Conservation (phyloP, 2,329 filamentous ascomycete genomes). For the Fusarium sororula region DNA sequence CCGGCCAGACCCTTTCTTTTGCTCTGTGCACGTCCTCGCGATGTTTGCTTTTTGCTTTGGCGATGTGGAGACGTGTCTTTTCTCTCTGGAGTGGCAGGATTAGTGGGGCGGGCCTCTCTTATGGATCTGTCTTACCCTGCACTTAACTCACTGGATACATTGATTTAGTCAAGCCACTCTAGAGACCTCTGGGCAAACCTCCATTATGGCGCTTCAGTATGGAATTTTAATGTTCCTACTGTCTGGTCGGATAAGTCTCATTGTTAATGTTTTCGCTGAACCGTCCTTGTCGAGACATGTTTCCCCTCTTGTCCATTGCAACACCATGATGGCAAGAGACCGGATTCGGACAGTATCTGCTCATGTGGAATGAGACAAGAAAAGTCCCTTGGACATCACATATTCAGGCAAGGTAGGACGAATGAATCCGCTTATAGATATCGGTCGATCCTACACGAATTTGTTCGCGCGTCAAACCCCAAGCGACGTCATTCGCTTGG, state of each 20-base stretch:
- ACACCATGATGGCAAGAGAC: fast-evolving
- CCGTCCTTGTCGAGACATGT: not conserved
- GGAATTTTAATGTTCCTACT: not conserved
- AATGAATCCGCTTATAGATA: fast-evolving
- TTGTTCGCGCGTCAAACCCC: too few relatives aligned
- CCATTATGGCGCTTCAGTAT: not conserved
- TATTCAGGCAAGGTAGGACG: too few relatives aligned
- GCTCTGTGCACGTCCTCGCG: fast-evolving
- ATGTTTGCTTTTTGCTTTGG: not conserved
- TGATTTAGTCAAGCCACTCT: not conserved
- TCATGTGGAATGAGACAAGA: not conserved
- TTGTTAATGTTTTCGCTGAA: not conserved
- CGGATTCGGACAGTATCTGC: fast-evolving
- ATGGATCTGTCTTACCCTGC: not conserved
- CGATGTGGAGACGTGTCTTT: not conserved
- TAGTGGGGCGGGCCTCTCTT: too few relatives aligned
- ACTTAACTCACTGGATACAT: not conserved
- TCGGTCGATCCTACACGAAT: not conserved
- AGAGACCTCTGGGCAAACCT: not conserved
- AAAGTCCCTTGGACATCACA: not conserved
- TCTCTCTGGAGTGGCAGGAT: not conserved
- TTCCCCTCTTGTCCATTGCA: fast-evolving
- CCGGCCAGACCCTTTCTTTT: conserved; percentile 54
- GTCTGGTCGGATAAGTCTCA: too few relatives aligned
- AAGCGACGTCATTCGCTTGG: not conserved